Evolutionary conservation across 1,139 yeast genomes (phyloP).

Genomic region (Suhomyces atakaporum): DNA sequence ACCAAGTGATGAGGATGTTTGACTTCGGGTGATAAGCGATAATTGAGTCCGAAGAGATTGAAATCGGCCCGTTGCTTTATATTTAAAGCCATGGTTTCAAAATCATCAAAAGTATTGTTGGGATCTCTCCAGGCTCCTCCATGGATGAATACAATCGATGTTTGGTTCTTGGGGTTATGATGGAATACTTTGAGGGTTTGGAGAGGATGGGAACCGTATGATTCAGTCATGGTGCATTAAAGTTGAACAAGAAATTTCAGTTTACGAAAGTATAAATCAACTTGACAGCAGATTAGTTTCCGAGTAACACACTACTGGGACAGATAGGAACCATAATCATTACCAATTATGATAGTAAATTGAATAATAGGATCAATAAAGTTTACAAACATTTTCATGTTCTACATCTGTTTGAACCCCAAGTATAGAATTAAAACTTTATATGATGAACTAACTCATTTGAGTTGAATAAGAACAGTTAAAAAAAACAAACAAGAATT

Average conservation of each 20-base stretch:
- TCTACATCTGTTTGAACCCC: too few relatives aligned
- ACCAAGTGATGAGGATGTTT: constrained; percentile 64
- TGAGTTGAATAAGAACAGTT: background rate
- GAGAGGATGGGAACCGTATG: constrained; percentile 23
- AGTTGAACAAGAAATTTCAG: background rate
- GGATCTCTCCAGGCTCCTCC: constrained; percentile 93
- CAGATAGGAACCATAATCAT: too few relatives aligned
- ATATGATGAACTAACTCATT: background rate
- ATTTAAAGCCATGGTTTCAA: constrained; percentile 35
- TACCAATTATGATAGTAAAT: too few relatives aligned
- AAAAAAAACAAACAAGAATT: constrained; percentile 3
- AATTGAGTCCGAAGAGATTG: constrained; percentile 55
- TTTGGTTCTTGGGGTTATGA: constrained; percentile 12
- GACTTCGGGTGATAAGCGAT: constrained; percentile 65
- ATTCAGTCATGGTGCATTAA: constrained; percentile 4
- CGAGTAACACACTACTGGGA: too few relatives aligned
- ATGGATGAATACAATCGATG: constrained; percentile 59
- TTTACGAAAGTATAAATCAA: background rate
- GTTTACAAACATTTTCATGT: too few relatives aligned
- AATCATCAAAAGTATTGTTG: constrained; percentile 58
- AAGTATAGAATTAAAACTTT: too few relatives aligned
- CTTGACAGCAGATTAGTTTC: too few relatives aligned
- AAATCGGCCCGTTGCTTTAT: constrained; percentile 10
- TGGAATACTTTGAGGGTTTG: constrained; percentile 20
- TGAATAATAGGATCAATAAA: too few relatives aligned